Evolutionary conservation across 805 yeast species (phyloP), one percentile per base, ranked within the genome.

Genomic region (Lipomyces oligophaga): DNA sequence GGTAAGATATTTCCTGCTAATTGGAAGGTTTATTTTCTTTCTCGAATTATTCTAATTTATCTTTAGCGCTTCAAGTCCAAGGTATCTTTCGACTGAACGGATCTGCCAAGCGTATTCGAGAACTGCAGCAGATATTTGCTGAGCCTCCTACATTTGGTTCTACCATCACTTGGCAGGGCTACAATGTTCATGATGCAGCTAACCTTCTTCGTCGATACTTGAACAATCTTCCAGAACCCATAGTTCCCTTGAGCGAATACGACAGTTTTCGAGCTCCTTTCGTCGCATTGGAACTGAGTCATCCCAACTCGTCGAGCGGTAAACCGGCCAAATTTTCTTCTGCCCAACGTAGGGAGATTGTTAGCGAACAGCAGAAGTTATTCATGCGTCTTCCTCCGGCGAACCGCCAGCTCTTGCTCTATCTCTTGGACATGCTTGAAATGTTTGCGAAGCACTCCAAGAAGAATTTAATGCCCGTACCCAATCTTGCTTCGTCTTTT

Each of bases 41-140:
- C 24, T 5, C 6, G 24, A 13, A 19, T 6, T 30, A 24, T 10
- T 13, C 30, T 25, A 13, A 20, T 19, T 11, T 16, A n/a, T 10
- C 25, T 18, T 15, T 24, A 52, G 74, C 69, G 21, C 70, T 87
- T 26, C 77, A 78, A 26, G 82, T 84, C 0, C 93, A 90, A 63
- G 98, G 99, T 4, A 85, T 93, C 3, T 93, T 93, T 64, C 73
- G 98, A 49, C 84, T 93, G 1, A 93, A 94, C 0, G 98, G 98
- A 2, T 83, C 95, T 13, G 80, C 86, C 25, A 84, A 87, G 61
- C 75, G 98, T 45, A 81, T 93, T 30, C 85, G 86, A 58, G 89
- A 86, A 56, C 72, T 93, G 31, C 97, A 93, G 64, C 74, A 77
- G 31, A 73, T 81, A 11, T 93, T 93, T 69, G 85, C 89, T 45